Evolutionary conservation across 345 rosid genomes (phyloP), one percentile per base, ranked within the genome.

Genomic region (Cardiospermum halicacabum): DNA sequence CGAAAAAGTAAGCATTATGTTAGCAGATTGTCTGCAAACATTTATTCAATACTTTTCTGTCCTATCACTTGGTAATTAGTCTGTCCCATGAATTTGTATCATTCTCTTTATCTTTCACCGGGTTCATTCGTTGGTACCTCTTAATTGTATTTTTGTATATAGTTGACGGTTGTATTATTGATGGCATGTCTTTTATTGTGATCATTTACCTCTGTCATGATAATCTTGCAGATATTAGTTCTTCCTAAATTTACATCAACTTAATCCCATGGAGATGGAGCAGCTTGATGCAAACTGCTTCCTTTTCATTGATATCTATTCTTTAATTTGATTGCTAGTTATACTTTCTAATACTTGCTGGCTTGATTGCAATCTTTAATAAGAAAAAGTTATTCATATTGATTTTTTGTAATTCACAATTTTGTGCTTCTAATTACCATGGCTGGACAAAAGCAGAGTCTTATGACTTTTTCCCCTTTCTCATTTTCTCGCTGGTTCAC

Each of bases 1-100:
- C 51, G 88, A 86, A 58, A 73, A 54, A 24, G 91, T 83, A 54
- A 70, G 77, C 49, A 13, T n/a, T 54, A 26, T 57, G 39, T 59
- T 15, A 53, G 58, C 64, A 37, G 13, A 45, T 68, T 69, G 21
- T 67, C 56, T 57, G 55, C 26, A 7, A 15, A 1, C 50, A 7
- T 63, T 25, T 9, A 22, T 11, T 32, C 31, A 48, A 16, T 31
- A 7, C 50, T 47, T 4, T 18, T 13, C 32, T 63, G 47, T 49
- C 15, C 43, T 49, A 49, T 21, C 67, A 48, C 36, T 8, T 3
- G 22, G 43, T 50, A 32, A 32, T 49, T 15, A 30, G 5, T 19
- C 50, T 13, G 50, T 45, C 47, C 9, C 9, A 1, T 62, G 54
- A 49, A 16, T 47, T 11, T 31, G 42, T 2, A 9, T 47, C 24